These are phyloP conservation scores for Sphenostylis stenocarpa DNA, from an alignment of 306 rosid genomes.

Conservation along the genomic window DNA sequence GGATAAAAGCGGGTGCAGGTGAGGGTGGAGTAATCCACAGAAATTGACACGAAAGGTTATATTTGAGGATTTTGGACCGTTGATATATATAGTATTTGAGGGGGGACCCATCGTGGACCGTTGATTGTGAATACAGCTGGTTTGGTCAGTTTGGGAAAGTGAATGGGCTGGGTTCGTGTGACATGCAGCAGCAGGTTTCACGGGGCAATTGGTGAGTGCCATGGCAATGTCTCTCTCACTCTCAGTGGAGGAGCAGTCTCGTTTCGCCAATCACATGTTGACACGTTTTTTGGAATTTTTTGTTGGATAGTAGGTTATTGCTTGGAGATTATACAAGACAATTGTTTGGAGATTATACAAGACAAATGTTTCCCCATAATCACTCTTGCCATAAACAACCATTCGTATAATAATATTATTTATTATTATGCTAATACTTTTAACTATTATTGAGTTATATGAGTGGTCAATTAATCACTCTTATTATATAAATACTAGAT, in stretches of 20 bases:
- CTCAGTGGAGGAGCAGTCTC: background rate
- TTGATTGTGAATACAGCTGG: conserved; percentile 37
- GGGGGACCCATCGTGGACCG: background rate
- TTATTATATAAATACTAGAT: too few relatives aligned
- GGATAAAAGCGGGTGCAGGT: background rate
- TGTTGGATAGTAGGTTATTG: too few relatives aligned
- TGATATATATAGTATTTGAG: background rate
- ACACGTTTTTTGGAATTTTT: background rate
- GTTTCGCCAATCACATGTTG: background rate
- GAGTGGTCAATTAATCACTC: too few relatives aligned
- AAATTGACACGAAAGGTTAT: conserved; percentile 28
- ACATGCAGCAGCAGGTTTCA: background rate
- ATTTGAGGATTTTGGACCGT: background rate
- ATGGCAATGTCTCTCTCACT: background rate
- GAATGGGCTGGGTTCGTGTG: conserved; percentile 4
- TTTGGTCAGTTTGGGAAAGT: conserved; percentile 28
- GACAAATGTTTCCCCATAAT: too few relatives aligned
- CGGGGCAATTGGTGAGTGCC: background rate
- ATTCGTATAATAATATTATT: too few relatives aligned
- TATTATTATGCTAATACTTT: too few relatives aligned
- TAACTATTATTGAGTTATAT: too few relatives aligned
- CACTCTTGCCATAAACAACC: too few relatives aligned
- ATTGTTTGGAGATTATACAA: too few relatives aligned
- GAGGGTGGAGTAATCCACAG: conserved; percentile 25
- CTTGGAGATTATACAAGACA: too few relatives aligned